Evolutionary conservation across 1,284 basidiomycete species (phyloP).

Genomic region (Rhodotorula sp.): DNA sequence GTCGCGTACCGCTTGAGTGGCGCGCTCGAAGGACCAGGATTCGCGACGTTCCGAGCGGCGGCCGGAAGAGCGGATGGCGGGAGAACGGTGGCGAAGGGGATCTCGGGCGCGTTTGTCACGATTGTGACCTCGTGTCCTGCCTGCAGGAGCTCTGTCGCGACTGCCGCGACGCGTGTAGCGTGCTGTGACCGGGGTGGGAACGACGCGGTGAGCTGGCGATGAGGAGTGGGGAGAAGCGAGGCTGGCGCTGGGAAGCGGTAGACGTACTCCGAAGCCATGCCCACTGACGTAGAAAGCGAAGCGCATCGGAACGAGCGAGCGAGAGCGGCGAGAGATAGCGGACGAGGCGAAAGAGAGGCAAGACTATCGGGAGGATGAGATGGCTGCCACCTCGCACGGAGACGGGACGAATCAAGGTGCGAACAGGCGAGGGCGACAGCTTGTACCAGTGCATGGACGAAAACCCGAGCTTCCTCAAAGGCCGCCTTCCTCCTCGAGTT

Average conservation of each 20-base stretch:
- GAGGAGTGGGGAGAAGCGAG: neutral
- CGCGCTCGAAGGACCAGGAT: neutral
- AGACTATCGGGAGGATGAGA: no score
- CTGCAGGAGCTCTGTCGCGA: constrained; percentile 39
- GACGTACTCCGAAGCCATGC: constrained; percentile 35
- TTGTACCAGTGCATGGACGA: no score
- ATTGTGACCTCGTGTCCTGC: constrained; percentile 42
- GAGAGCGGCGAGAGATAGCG: neutral
- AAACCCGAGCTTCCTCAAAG: no score
- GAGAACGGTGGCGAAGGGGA: constrained; percentile 42
- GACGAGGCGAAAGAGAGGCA: neutral
- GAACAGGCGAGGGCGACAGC: no score
- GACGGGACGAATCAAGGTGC: no score
- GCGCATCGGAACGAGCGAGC: neutral
- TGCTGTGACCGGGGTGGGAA: constrained; percentile 23
- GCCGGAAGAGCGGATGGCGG: constrained; percentile 29
- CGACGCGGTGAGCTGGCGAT: neutral
- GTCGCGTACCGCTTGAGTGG: constrained; percentile 14
- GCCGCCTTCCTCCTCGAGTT: no score
- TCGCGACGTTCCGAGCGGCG: constrained; percentile 8
- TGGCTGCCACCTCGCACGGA: no score
- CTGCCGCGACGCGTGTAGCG: constrained; percentile 44
- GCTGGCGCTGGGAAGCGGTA: neutral
- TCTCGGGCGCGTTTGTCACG: constrained; percentile 43
- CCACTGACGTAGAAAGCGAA: constrained; percentile 32